phyloP scores from a whole-genome alignment of 2,329 filamentous ascomycete genomes.

The Pyrenochaeta sp. region DNA sequence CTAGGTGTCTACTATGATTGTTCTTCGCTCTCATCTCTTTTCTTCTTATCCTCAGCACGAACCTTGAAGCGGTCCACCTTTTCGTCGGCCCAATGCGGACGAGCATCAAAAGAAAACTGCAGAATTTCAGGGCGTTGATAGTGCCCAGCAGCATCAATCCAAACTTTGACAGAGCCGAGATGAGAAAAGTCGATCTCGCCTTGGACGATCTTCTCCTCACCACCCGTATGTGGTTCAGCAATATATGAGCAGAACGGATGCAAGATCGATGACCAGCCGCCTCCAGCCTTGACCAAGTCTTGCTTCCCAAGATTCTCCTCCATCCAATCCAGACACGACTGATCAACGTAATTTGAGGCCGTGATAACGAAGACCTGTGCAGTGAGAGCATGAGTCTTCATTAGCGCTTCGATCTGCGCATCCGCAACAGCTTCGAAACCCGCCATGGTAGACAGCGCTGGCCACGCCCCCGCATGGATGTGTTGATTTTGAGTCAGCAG shows the following conservation, averaged over 20 bases:
- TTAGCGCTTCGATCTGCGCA: slow-evolving; percentile 56
- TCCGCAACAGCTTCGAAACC: slow-evolving; percentile 53
- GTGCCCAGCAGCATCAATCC: slow-evolving; percentile 48
- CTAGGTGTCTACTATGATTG: slow-evolving; percentile 8
- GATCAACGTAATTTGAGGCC: slow-evolving; percentile 54
- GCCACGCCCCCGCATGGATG: slow-evolving; percentile 49
- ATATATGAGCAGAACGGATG: slow-evolving; percentile 47
- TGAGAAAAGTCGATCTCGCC: slow-evolving; percentile 46
- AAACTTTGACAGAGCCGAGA: slow-evolving; percentile 45
- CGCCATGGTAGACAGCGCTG: slow-evolving; percentile 44
- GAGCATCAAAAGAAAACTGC: slow-evolving; percentile 38
- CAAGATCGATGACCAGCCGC: slow-evolving; percentile 46
- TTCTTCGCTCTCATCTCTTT: slow-evolving; percentile 15
- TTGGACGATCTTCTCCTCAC: slow-evolving; percentile 42
- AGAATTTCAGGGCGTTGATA: slow-evolving; percentile 48
- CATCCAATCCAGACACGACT: slow-evolving; percentile 52
- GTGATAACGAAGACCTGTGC: slow-evolving; percentile 55
- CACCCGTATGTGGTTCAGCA: slow-evolving; percentile 44
- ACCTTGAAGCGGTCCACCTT: slow-evolving; percentile 30
- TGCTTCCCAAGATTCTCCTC: slow-evolving; percentile 45
- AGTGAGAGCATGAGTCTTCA: slow-evolving; percentile 56
- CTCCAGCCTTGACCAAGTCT: slow-evolving; percentile 43
- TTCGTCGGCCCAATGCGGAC: slow-evolving; percentile 43
- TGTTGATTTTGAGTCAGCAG: slow-evolving; percentile 44
- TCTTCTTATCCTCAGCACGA: slow-evolving; percentile 15